Percentiles rank a stretch among this genome's conserved stretches.
Conservation (phyloP, 2,329 filamentous ascomycete species). For the Nigrograna mackinnonii region DNA sequence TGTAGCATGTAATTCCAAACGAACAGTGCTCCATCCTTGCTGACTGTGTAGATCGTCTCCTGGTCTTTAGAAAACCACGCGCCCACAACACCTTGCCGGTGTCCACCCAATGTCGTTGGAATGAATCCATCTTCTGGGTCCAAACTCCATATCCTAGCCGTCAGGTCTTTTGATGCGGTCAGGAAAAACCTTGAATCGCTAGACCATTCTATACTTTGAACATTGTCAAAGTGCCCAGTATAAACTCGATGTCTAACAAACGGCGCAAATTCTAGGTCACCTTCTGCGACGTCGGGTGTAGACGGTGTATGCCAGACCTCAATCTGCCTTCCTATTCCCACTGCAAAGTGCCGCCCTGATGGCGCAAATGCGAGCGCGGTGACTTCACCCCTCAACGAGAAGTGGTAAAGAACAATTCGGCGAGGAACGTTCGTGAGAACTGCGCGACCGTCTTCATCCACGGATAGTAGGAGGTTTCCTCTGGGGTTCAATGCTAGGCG, state of each 20-base stretch:
- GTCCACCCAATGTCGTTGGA: slow-evolving; percentile 86
- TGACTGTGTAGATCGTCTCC: slow-evolving; percentile 93
- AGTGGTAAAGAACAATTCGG: slow-evolving; percentile 87
- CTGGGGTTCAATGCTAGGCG: slow-evolving; percentile 85
- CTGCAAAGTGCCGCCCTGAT: slow-evolving; percentile 87
- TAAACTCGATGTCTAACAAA: slow-evolving; percentile 89
- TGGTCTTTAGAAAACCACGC: slow-evolving; percentile 97
- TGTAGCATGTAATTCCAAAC: slow-evolving; percentile 81
- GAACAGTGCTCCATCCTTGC: slow-evolving; percentile 96
- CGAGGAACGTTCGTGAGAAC: slow-evolving; percentile 90
- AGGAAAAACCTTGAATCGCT: slow-evolving; percentile 95
- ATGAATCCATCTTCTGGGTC: slow-evolving; percentile 84
- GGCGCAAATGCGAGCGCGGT: slow-evolving; percentile 89
- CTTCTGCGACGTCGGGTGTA: slow-evolving; percentile 79
- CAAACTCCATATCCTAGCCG: slow-evolving; percentile 92
- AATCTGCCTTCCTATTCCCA: slow-evolving; percentile 81
- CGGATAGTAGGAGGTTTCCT: slow-evolving; percentile 87
- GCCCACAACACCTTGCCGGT: slow-evolving; percentile 86
- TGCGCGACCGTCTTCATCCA: slow-evolving; percentile 92
- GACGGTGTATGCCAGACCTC: slow-evolving; percentile 97
- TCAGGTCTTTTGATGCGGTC: slow-evolving; percentile 88
- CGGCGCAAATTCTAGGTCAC: slow-evolving; percentile 84
- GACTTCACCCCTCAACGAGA: slow-evolving; percentile 86
- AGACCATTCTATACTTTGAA: slow-evolving; percentile 91
- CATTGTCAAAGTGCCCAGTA: slow-evolving; percentile 84